Evolutionary conservation across 768 basidiomycete genomes (phyloP), one percentile per base, ranked within the genome.

Genomic region (Leccinum subgranulosum): DNA sequence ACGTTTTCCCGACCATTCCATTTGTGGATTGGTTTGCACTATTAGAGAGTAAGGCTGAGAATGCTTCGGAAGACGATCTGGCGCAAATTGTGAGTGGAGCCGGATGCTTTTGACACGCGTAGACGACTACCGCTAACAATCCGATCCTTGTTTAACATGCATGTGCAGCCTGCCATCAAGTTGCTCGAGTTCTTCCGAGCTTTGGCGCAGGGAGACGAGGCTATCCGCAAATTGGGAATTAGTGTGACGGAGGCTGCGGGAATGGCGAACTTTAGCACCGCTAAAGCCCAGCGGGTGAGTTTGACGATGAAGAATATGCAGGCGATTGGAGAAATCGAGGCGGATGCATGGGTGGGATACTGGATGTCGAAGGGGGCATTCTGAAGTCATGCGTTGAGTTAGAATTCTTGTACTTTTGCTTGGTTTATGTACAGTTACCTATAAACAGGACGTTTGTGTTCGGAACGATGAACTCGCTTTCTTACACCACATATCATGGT

Each of bases 11-110:
- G 1, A 55, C 76, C 45, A 63, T 77, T 2, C 66, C 76, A 0
- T 74, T 72, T 29, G 51, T 25, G 1, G 72, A 75, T 0, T 79
- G 77, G 77, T 63, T 76, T n/a, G 47, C 58, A 3, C 31, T 54
- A 9, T 57, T 78, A 41, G 65, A 70, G 49, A 54, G 56, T 11
- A 63, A 55, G 50, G 64, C 61, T 0, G 56, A 62, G n/a, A 49
- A 29, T 1, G 60, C 67, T 1, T 64, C 59, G 0, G 64, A 65
- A 17, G 69, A 71, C 8, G 70, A 74, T 41, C 47, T 74, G 46
- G 56, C 39, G 12, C 54, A 67, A 6, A 69, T 77, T 14, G 76
- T 77, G 53, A 59, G 75, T 69, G 6, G 21, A 36, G 0, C 10
- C 2, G 8, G 23, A 23, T 21, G 23, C 36, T 36, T 17, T 17